Base-by-base conservation (phyloP, 1,139 yeast species). In the Yamadazyma oceani region DNA sequence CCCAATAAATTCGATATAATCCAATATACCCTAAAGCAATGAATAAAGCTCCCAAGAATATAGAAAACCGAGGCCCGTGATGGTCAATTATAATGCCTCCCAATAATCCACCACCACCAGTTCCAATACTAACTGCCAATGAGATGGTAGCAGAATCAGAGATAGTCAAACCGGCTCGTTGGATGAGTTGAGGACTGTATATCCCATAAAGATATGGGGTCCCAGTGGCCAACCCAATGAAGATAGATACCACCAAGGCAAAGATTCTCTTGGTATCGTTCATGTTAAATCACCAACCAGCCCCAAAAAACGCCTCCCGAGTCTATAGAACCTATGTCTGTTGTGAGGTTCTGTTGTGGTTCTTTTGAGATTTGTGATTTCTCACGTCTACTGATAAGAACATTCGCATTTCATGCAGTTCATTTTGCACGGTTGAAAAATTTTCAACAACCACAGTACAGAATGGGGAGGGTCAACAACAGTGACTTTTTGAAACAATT, bases 121-220 rank as follows among this genome's bases (percentile, higher is more conserved):
- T 68, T 2, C 92, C 92, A 10, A 82, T 53, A 38, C 75, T 79
- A 15, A 81, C 62, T 0, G 85, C 78, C 28, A 83, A 60, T 0
- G 90, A 77, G 4, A 85, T 67, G 13, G 76, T 72, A 2, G 88
- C 85, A 6, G 88, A 76, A 45, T 78, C 78, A 0, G 78, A 65
- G 0, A 84, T 73, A 0, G 82, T 73, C 24, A 84, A 65, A 0
- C 79, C 74, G 26, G 84, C 76, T 44, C 69, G 63, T 27, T 68
- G 64, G 24, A 82, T 70, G 45, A 84, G 60, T 53, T 84, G 89
- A 2, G 90, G 90, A 2, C 87, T 79, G 54, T 80, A 85, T 11
- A 79, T 78, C 1, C 90, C 85, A 53, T 80, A 85, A 16, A 82
- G 62, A 52, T 83, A 84, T 0, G 87, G 85, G 1, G 90, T 82